Evolutionary conservation across 1,284 basidiomycete genomes (phyloP).

Genomic region (Cerrena zonata): DNA sequence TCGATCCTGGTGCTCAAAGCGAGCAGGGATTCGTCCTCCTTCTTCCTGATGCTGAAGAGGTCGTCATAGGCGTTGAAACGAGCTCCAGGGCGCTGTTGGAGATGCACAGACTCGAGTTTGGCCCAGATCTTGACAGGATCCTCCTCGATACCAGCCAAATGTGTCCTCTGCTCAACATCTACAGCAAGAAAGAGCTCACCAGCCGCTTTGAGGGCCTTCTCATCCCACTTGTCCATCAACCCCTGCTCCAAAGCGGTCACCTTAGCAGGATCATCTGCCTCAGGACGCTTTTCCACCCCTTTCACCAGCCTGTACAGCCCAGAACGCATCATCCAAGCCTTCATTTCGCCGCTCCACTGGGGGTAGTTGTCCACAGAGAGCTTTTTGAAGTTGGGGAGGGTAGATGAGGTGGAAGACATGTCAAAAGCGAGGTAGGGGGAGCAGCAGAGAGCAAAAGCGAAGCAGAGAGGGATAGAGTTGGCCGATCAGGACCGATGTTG

Average conservation of each 20-base stretch:
- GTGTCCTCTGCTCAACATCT: background rate
- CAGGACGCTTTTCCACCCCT: background rate
- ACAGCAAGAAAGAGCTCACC: background rate
- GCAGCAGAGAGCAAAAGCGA: background rate
- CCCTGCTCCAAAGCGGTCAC: background rate
- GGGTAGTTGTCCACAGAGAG: conserved; percentile 4
- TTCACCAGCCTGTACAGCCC: conserved; percentile 1
- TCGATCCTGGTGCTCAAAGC: conserved; percentile 23
- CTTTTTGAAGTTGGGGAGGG: background rate
- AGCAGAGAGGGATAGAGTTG: background rate
- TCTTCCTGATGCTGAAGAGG: conserved; percentile 27
- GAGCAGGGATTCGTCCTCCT: conserved; percentile 24
- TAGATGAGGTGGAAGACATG: background rate
- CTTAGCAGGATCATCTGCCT: background rate
- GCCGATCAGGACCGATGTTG: too few species aligned
- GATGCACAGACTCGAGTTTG: conserved; percentile 2
- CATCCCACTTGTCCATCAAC: background rate
- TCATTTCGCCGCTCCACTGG: conserved; percentile 2
- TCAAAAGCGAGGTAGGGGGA: too few species aligned
- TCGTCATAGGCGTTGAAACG: conserved; percentile 28
- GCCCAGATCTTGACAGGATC: conserved; percentile 1
- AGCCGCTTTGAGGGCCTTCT: background rate
- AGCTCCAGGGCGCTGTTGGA: background rate
- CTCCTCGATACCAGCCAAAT: conserved; percentile 4
- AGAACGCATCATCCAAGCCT: background rate